Evolutionary conservation across 345 rosid species (phyloP), one percentile per base, ranked within the genome.

Genomic region (Garcia nutans): DNA sequence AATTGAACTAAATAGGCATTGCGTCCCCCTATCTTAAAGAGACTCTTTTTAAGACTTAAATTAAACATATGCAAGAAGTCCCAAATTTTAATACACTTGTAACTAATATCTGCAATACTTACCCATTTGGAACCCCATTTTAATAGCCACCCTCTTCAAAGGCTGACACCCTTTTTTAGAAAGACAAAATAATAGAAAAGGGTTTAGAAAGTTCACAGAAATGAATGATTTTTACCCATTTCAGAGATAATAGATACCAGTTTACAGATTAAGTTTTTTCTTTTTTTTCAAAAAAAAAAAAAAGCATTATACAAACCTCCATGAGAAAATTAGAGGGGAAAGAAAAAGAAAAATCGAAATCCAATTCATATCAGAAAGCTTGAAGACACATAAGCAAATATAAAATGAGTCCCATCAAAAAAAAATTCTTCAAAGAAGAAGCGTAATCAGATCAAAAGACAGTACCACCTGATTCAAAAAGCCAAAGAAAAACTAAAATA

Each of bases 61-160:
- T 73, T 69, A 78, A 77, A 77, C 69, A 72, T 70, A 28, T 41
- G 22, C 13, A 17, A 62, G 70, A 60, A 37, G 49, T 71, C 69
- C 49, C 42, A 56, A 50, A 50, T 47, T 37, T 3, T 62, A 11
- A 41, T 56, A 45, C 11, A 31, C 17, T 11, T 45, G 12, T 45
- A 47, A 47, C 23, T 10, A 5, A 10, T 33, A 37, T 28, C 65
- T 10, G 20, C 19, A 5, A 2, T 24, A 10, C 68, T 68, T 5
- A 60, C n/a, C 12, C 62, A 50, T 76, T 70, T 20, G 10, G 8
- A 61, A 28, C 50, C 33, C 50, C 23, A 76, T 68, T n/a, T 47
- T 10, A 22, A 3, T 61, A 47, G 16, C 50, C 19, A 37, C 57
- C 70, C 47, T 64, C 10, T 22, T 50, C 10, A 47, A 68, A 2